phyloP scores from a whole-genome alignment of 1,284 basidiomycete genomes.

The Ceratobasidium sp. region DNA sequence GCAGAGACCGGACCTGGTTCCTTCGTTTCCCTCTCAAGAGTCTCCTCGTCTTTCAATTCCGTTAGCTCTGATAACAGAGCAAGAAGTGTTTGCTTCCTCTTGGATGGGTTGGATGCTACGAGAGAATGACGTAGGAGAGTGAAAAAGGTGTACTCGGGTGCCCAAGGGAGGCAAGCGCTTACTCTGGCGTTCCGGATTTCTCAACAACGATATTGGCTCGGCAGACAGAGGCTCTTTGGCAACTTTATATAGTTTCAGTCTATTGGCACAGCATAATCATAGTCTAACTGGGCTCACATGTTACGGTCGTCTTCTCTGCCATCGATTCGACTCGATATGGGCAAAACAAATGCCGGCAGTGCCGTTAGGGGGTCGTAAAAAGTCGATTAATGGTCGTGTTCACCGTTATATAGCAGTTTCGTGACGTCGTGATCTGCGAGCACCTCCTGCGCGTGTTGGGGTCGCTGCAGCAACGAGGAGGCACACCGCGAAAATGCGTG shows the following conservation, averaged over 20 bases:
- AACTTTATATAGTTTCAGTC: slow-evolving; percentile 9
- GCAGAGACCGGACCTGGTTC: background rate
- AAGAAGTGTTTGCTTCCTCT: slow-evolving; percentile 29
- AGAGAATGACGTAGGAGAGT: background rate
- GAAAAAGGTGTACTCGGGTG: background rate
- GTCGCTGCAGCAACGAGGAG: slow-evolving; percentile 25
- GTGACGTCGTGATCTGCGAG: slow-evolving; percentile 34
- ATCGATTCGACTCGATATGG: slow-evolving; percentile 22
- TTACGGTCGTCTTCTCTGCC: slow-evolving; percentile 14
- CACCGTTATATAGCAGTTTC: slow-evolving; percentile 34
- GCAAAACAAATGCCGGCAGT: slow-evolving; percentile 22
- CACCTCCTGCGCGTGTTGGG: slow-evolving; percentile 3
- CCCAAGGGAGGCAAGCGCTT: background rate
- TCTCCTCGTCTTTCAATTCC: slow-evolving; percentile 4
- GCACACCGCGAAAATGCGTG: background rate
- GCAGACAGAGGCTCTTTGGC: background rate
- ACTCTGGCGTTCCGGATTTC: slow-evolving; percentile 10
- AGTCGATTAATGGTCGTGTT: slow-evolving; percentile 13
- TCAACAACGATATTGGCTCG: slow-evolving; percentile 15
- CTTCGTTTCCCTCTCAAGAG: background rate
- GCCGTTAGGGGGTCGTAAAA: slow-evolving; percentile 38
- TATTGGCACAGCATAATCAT: background rate
- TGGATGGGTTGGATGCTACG: slow-evolving; percentile 12
- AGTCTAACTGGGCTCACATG: background rate
- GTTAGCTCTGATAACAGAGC: slow-evolving; percentile 17